phyloP scores from a whole-genome alignment of 2,329 filamentous ascomycete genomes.

The Penicillium olsonii region DNA sequence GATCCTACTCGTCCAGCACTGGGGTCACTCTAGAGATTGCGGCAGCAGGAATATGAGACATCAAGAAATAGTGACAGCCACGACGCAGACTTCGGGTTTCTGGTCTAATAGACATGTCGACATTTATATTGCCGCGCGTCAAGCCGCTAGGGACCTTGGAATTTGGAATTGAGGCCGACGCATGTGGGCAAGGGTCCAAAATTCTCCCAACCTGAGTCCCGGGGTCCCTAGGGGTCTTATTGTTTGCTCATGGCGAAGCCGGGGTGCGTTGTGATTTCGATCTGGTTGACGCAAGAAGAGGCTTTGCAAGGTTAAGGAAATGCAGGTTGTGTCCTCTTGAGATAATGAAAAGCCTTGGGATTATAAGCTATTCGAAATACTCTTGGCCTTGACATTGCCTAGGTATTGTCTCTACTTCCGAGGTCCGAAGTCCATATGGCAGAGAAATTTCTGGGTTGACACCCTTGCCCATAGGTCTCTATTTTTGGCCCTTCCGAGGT shows the following conservation, averaged over 20 bases:
- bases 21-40: background rate
- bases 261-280: background rate
- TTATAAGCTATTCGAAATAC: too few species aligned
- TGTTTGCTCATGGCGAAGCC: background rate
- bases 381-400: background rate
- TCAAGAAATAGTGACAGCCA: background rate
- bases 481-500: background rate
- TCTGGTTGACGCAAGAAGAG: background rate
- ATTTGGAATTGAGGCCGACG: background rate
- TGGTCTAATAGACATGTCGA: background rate
- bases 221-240: background rate
- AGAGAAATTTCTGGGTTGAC: background rate
- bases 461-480: background rate
- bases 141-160: background rate
- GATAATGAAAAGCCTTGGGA: too few species aligned
- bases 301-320: background rate
- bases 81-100: background rate
- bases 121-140: conserved; percentile 7
- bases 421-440: too few species aligned
- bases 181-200: background rate
- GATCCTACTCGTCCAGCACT: background rate
- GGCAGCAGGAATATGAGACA: background rate
- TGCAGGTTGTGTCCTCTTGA: too few species aligned
- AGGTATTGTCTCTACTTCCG: too few species aligned
- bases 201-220: background rate